These are phyloP conservation scores for Hippophae gyantsensis DNA, from an alignment of 306 rosid genomes.

Conservation along the genomic window DNA sequence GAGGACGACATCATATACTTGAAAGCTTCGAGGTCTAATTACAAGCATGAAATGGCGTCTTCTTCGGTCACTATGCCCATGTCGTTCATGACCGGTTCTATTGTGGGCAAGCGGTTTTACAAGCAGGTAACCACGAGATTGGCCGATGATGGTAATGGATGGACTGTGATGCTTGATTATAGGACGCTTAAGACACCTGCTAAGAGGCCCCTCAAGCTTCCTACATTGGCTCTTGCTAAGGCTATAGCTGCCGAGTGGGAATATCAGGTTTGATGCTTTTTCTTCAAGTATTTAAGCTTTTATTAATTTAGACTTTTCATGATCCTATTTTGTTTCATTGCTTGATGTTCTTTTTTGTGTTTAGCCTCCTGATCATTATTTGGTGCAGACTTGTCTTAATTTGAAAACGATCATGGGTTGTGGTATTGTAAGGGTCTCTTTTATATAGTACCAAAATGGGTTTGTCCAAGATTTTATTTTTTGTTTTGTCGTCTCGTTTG, in stretches of 20 bases:
- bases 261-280: conserved; percentile 47
- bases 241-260: conserved; percentile 95
- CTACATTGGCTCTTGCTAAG: conserved; percentile 59
- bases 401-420: no score
- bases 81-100: conserved; percentile 87
- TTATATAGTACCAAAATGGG: no score
- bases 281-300: neutral
- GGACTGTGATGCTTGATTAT: conserved; percentile 89
- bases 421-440: no score
- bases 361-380: no score
- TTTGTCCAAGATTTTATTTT: no score
- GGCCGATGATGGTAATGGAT: conserved; percentile 75
- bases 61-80: conserved; percentile 76
- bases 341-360: no score
- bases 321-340: neutral
- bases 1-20: conserved; percentile 29
- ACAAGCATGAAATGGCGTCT: conserved; percentile 26
- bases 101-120: conserved; percentile 84
- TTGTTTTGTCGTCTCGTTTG: no score
- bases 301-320: neutral
- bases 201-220: conserved; percentile 81
- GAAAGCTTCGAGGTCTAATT: conserved; percentile 30
- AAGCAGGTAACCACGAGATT: conserved; percentile 48
- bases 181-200: conserved; percentile 81
- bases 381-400: no score